Base-by-base conservation (phyloP, 768 basidiomycete species). In the Amanita phalloides region DNA sequence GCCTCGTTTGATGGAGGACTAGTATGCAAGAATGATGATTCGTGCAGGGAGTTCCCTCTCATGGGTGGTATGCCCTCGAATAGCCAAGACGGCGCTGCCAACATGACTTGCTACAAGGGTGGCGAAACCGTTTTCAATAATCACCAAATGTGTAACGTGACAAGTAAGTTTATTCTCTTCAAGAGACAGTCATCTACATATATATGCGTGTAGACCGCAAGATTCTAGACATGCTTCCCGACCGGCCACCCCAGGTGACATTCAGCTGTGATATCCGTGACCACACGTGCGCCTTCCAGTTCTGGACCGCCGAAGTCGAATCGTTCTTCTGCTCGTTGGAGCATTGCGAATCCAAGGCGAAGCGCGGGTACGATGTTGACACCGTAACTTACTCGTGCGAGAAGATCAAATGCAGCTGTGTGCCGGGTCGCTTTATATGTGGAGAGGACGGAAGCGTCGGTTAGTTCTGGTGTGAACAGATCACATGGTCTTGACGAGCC, bases 121-220 rank as follows among this genome's bases (percentile, higher is more conserved):
- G 96, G 96, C 21, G 78, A 87, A 63, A 94, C 91, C 0, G 87
- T 99, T n/a, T 87, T 90, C 65, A 85, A 81, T 64, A 93, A 96
- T 57, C 91, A 93, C 66, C 95, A 99, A 65, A 91, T 96, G 83
- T 99, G 96, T 68, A 81, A 97, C 64, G 94, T 99, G 32, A 99
- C 96, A 8, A 98, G 93, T 95, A 61, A 59, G 90, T 73, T 5
- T 21, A 36, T 3, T 32, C 7, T 32, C 30, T 10, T 10, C 37
- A 14, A 50, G 42, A 23, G 13, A 95, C 92, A 97, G 13, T 13
- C 4, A 33, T 17, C 17, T 13, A 33, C 3, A 33, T 5, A 13
- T 33, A 13, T 5, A 13, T 33, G 11, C 13, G 33, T 13, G 1
- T 13, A 33, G 33, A 33, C 69, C 83, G 88, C 44, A 96, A 96